Base-by-base conservation (phyloP, 2,329 filamentous ascomycete species). In the Sphaerostilbella broomeana region DNA sequence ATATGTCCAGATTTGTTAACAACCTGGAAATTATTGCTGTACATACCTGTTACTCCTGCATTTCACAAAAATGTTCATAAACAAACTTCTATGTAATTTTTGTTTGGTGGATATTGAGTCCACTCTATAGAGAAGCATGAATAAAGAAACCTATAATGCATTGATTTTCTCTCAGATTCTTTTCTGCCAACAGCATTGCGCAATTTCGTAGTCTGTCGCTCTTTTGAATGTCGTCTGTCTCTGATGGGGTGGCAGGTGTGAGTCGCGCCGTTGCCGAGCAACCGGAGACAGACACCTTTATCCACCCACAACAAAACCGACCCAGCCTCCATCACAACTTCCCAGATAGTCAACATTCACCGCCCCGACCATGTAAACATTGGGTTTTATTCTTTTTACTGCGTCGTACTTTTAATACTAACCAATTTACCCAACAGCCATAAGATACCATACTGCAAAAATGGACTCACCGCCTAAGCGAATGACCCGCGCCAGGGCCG, bases 391-490 rank as follows among this genome's bases (percentile, higher is more conserved):
- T 33, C 17, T 42, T 46, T 32, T 38, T 39, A 34, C 34, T 31
- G 20, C 44, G 15, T 37, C 33, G 22, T 36, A 17, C 35, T 35
- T 18, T 30, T 18, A 30, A 33, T 38, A 46, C 29, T 43, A 46
- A 38, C 35, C 36, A n/a, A 11, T n/a, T n/a, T 28, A 21, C 9
- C 17, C 18, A 16, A 34, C 35, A 21, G 22, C 39, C 30, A 45
- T 43, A 39, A 35, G 38, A 25, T 25, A 46, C 64, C 36, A 47
- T 77, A 19, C 31, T 35, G 21, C 36, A n/a, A 42, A 25, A 11
- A 53, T 79, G 73, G 70, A 74, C 48, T 77, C 72, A 43, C 74
- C 75, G 36, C 75, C 75, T 24, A 77, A 77, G 60, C 71, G 75
- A 47, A 68, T 78, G 52, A 79, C 75, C 46, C 70, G 75, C 36